These are phyloP conservation scores for Ceratobasidium sp. DNA, from an alignment of 1,284 basidiomycete species.

Conservation along the genomic window DNA sequence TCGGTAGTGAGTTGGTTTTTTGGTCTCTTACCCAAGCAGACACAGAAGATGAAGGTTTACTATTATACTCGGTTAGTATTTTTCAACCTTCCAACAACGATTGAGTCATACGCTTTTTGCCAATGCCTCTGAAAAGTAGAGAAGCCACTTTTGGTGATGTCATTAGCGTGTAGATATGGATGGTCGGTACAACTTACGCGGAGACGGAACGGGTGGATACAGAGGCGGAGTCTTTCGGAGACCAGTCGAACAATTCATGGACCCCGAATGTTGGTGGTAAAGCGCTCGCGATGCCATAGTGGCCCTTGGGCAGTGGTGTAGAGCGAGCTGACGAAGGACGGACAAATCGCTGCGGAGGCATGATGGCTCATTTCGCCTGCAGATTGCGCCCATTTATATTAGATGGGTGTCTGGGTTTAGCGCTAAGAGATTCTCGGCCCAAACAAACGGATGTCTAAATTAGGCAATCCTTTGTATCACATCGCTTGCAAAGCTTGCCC, in stretches of 20 bases:
- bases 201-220: background rate
- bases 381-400: too few relatives aligned
- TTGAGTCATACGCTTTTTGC: background rate
- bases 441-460: background rate
- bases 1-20: too few relatives aligned
- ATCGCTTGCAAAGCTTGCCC: background rate
- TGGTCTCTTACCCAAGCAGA: too few relatives aligned
- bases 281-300: background rate
- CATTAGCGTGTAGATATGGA: background rate
- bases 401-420: too few relatives aligned
- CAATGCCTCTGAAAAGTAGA: background rate
- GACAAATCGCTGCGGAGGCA: background rate
- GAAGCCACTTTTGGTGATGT: background rate
- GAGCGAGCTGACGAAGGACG: background rate
- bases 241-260: background rate
- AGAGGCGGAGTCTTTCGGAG: background rate
- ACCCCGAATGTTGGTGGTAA: background rate
- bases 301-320: background rate
- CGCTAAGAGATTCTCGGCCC: too few relatives aligned
- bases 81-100: too few relatives aligned
- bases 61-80: too few relatives aligned
- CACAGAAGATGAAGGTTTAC: background rate
- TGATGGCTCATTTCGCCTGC: too few relatives aligned
- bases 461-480: constrained; percentile 5
- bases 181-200: background rate